phyloP scores from a whole-genome alignment of 257 asterid species.

The Euphrasia confusa region DNA sequence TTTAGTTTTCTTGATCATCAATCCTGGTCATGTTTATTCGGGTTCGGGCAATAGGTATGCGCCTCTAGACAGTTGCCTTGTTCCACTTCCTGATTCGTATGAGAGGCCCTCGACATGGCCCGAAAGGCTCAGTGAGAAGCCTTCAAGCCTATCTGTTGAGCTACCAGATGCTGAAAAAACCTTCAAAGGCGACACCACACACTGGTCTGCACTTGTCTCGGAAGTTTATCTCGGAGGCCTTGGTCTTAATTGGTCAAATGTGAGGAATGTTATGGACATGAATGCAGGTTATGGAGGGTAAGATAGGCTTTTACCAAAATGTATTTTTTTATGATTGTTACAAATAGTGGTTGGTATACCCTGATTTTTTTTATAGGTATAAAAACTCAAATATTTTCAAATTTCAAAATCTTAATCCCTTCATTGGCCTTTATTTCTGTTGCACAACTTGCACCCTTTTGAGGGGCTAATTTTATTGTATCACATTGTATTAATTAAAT shows the following conservation, averaged over 20 bases:
- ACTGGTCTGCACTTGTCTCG: conserved; percentile 82
- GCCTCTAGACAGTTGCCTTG: conserved; percentile 73
- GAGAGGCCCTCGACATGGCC: conserved; percentile 94
- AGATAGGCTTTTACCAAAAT: conserved; percentile 22
- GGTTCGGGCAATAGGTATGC: conserved; percentile 55
- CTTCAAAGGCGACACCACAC: conserved; percentile 61
- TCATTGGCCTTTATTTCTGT: not conserved
- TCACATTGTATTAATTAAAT: too few species aligned
- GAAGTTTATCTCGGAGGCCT: conserved; percentile 74
- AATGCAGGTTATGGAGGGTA: conserved; percentile 97
- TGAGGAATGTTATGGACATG: conserved; percentile 93
- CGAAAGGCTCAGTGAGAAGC: conserved; percentile 57
- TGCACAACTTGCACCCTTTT: not conserved
- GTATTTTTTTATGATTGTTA: not conserved
- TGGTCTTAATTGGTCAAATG: conserved; percentile 58
- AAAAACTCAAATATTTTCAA: conserved; percentile 19
- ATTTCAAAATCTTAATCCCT: not conserved
- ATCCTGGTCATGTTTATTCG: conserved; percentile 20
- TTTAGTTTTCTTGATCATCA: not conserved
- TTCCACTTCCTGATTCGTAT: conserved; percentile 36
- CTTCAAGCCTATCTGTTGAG: conserved; percentile 47
- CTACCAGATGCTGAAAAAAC: conserved; percentile 46
- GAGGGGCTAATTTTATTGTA: not conserved
- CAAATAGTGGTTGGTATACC: too few species aligned
- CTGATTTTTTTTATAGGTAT: too few species aligned